Percentiles rank a stretch among this genome's conserved stretches.
Conservation (phyloP, 305 asterid genomes). For the Rubia balearica region DNA sequence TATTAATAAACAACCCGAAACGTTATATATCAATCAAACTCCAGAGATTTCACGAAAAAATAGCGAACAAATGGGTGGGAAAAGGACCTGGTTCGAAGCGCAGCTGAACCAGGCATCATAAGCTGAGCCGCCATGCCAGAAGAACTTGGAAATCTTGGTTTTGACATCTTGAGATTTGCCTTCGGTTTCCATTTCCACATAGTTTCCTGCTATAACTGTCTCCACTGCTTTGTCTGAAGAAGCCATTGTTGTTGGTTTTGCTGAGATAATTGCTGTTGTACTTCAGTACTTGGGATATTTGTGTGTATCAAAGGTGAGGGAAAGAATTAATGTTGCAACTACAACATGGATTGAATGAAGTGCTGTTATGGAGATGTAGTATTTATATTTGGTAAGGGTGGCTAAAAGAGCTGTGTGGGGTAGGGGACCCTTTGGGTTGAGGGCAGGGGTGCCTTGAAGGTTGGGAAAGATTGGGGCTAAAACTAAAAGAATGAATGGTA, state of each 20-base stretch:
- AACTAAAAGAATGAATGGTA: constrained; percentile 9
- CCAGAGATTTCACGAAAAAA: background rate
- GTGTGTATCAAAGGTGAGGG: background rate
- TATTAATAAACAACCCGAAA: background rate
- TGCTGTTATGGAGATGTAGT: background rate
- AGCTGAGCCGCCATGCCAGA: constrained; percentile 94
- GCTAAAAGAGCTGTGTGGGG: background rate
- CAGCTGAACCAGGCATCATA: constrained; percentile 98
- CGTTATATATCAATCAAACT: background rate
- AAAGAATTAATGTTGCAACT: background rate
- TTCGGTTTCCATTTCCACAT: constrained; percentile 72
- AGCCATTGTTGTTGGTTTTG: constrained; percentile 27
- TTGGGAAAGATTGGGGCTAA: constrained; percentile 9
- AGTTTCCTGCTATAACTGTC: constrained; percentile 58
- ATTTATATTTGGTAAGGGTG: constrained; percentile 10
- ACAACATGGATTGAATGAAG: constrained; percentile 6
- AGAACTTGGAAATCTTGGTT: constrained; percentile 49
- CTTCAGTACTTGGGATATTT: background rate
- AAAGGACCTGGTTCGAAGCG: constrained; percentile 71
- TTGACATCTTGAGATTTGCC: constrained; percentile 44
- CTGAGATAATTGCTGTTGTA: background rate
- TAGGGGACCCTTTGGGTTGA: constrained; percentile 1
- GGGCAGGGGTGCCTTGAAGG: constrained; percentile 6
- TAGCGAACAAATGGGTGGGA: background rate
- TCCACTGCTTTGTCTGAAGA: constrained; percentile 57